A percentile compares a stretch with the other conserved stretches of the same genome.
phyloP scores from a whole-genome alignment of 495 filamentous ascomycete genomes.

The Daldinia childiae region DNA sequence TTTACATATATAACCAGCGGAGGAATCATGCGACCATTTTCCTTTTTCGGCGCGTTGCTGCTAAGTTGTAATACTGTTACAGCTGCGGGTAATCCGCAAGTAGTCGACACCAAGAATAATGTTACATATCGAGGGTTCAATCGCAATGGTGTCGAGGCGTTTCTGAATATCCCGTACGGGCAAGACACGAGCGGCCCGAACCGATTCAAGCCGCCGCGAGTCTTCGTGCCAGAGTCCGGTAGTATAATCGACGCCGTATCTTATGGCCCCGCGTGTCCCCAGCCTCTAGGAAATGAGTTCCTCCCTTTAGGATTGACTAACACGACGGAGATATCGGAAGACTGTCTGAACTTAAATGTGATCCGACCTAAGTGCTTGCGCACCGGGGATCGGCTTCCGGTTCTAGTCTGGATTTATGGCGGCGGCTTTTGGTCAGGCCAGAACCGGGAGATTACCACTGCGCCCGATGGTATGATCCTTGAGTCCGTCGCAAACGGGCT shows the following conservation, averaged over 20 bases:
- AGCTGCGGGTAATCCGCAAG: constrained; percentile 19
- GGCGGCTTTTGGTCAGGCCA: constrained; percentile 50
- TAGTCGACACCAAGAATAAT: constrained; percentile 28
- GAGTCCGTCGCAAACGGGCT: constrained; percentile 53
- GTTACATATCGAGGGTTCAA: constrained; percentile 45
- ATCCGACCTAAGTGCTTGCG: constrained; percentile 47
- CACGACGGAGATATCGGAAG: constrained; percentile 50
- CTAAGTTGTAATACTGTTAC: constrained; percentile 11
- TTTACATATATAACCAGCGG: not conserved
- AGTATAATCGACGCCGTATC: constrained; percentile 52
- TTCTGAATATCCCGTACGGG: constrained; percentile 58
- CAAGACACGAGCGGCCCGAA: constrained; percentile 53
- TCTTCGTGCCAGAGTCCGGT: constrained; percentile 43
- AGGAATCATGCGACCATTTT: constrained; percentile 28
- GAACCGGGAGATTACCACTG: constrained; percentile 49
- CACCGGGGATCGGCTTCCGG: constrained; percentile 49
- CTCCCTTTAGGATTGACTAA: constrained; percentile 47
- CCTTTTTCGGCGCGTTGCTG: constrained; percentile 28
- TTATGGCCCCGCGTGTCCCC: constrained; percentile 57
- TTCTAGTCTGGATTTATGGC: constrained; percentile 60
- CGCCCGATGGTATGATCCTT: constrained; percentile 56
- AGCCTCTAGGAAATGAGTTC: constrained; percentile 39
- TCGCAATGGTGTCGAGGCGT: constrained; percentile 53
- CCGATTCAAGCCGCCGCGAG: constrained; percentile 57
- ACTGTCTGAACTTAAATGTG: constrained; percentile 59